Evolutionary conservation across 345 rosid species (phyloP).

Genomic region (Pistacia atlantica): DNA sequence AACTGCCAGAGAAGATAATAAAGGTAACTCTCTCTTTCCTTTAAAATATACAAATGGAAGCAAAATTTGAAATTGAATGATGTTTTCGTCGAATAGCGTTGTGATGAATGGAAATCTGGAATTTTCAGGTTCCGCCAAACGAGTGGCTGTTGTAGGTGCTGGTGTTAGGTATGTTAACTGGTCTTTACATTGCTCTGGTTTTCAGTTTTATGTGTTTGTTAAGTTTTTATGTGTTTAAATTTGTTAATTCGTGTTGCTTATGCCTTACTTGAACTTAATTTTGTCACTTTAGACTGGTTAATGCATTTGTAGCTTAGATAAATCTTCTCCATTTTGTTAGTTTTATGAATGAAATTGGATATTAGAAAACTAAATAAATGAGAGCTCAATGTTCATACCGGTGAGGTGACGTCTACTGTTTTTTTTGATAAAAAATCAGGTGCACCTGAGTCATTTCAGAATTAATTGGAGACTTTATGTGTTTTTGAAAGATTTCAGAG

Average conservation of each 20-base stretch:
- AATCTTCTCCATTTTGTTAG: neutral
- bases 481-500: neutral
- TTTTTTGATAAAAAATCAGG: neutral
- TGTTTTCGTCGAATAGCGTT: neutral
- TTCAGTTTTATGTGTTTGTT: neutral
- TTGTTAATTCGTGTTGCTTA: neutral
- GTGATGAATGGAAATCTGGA: neutral
- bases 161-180: slow-evolving; percentile 66
- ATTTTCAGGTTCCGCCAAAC: slow-evolving; percentile 48
- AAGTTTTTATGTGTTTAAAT: neutral
- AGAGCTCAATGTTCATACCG: neutral
- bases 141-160: slow-evolving; percentile 82
- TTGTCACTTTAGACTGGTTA: neutral
- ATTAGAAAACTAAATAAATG: too few relatives aligned
- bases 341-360: neutral
- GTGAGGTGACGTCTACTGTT: neutral
- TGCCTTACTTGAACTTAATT: neutral
- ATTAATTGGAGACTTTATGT: neutral
- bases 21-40: slow-evolving; percentile 16
- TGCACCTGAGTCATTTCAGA: neutral
- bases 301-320: neutral
- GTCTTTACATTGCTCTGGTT: neutral
- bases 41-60: too few relatives aligned
- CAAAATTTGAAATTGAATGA: slow-evolving; percentile 2
- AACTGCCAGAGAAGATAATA: slow-evolving; percentile 22